Conservation (phyloP, 202 grass and related monocot genomes). For the Digitaria exilis region DNA sequence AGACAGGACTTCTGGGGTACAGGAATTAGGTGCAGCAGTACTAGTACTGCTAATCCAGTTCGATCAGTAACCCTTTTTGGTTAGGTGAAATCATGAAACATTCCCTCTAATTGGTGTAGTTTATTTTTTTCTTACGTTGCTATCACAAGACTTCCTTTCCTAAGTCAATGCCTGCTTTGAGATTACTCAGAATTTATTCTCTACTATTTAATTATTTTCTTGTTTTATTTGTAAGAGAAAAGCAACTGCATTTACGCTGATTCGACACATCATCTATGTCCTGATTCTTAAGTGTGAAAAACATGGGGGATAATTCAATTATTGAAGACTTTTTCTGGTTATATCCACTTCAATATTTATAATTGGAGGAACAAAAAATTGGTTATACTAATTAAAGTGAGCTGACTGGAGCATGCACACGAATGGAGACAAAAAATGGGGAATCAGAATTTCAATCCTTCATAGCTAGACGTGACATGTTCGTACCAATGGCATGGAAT, state of each 20-base stretch:
- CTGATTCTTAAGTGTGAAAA: constrained; percentile 41
- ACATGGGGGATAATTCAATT: constrained; percentile 18
- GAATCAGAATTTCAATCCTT: constrained; percentile 17
- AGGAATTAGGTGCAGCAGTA: constrained; percentile 56
- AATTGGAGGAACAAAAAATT: neutral
- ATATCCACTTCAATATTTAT: neutral
- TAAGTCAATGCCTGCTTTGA: constrained; percentile 46
- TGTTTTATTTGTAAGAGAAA: constrained; percentile 13
- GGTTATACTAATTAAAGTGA: neutral
- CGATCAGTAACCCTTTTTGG: constrained; percentile 19
- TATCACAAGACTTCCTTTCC: constrained; percentile 35
- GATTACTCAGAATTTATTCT: constrained; percentile 40
- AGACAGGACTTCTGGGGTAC: constrained; percentile 43
- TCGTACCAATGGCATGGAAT: neutral
- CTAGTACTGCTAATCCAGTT: constrained; percentile 18
- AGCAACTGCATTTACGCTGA: neutral
- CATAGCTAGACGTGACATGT: constrained; percentile 21
- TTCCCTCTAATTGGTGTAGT: constrained; percentile 33
- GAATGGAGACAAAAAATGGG: neutral
- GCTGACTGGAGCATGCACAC: neutral
- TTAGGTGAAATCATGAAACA: constrained; percentile 53
- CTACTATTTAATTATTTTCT: neutral
- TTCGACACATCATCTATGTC: constrained; percentile 1
- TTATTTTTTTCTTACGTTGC: constrained; percentile 32
- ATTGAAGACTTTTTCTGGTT: neutral